Conservation (phyloP, 495 filamentous ascomycete genomes). For the Neurospora sp. region DNA sequence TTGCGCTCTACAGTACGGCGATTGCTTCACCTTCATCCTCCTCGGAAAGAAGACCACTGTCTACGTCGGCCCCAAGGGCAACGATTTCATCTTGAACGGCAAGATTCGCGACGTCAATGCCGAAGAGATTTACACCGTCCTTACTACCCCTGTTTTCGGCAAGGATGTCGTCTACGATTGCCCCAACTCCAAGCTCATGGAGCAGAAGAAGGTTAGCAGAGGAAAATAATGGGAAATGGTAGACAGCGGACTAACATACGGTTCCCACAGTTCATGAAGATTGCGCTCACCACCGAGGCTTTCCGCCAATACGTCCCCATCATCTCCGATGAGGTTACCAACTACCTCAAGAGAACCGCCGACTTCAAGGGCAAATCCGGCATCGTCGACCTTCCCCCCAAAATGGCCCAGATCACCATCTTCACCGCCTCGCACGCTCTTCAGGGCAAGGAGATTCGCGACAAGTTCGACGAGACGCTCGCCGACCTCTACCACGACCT, state of each 20-base stretch:
- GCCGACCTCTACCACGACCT: constrained; percentile 73
- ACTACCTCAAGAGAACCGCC: constrained; percentile 53
- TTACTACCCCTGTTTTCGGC: constrained; percentile 81
- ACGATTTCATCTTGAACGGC: constrained; percentile 80
- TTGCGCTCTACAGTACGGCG: constrained; percentile 14
- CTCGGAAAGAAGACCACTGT: constrained; percentile 71
- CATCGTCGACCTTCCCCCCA: constrained; percentile 49
- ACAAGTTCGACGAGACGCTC: constrained; percentile 61
- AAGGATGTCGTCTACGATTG: constrained; percentile 82
- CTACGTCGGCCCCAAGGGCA: constrained; percentile 66
- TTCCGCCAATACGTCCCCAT: constrained; percentile 70
- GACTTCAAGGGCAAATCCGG: constrained; percentile 60
- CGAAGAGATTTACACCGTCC: constrained; percentile 69
- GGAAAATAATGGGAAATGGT: not conserved
- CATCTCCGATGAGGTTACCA: constrained; percentile 63
- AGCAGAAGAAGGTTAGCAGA: constrained; percentile 31
- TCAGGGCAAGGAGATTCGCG: constrained; percentile 71
- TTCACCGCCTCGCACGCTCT: constrained; percentile 74
- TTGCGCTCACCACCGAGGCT: constrained; percentile 66
- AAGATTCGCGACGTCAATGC: constrained; percentile 73
- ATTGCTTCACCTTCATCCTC: constrained; percentile 66
- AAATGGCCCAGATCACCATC: constrained; percentile 77
- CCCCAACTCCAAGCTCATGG: constrained; percentile 60
- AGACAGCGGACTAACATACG: not conserved
- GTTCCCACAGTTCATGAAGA: constrained; percentile 64